Evolutionary conservation across 176 grass and related monocot species (phyloP), one percentile per base, ranked within the genome.

Genomic region (Sorghum bicolor): DNA sequence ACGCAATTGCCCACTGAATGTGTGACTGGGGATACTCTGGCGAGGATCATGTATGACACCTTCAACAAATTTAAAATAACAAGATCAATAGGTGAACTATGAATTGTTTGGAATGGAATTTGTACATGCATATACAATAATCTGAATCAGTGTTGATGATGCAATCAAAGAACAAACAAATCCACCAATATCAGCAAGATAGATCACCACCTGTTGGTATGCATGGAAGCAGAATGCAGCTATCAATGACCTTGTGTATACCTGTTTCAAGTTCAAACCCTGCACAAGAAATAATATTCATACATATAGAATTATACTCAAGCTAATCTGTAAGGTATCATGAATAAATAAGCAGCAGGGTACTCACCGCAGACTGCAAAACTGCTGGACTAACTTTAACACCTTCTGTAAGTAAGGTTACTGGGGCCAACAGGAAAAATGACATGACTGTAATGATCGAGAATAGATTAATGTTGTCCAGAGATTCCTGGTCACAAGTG

Each of bases 1-100:
- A 99, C 93, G 20, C 96, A 99, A 38, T 99, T 99, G n/a, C 91
- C 97, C 16, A 99, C 93, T 4, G 97, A 99, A 41, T 99, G 93
- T 1, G 91, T 96, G 40, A 99, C 97, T n/a, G 97, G 97, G 6
- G 93, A 96, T 48, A 96, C 93, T 77, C 87, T 92, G 13, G 91
- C 78, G 16, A 99, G 84, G 87, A 99, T 94, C 93, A 99, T 99
- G 72, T 99, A 94, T 62, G 93, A 99, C 72, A 96, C 93, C 97
- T 99, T 60, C 22, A 25, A 84, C 11, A 86, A 80, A 80, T 63
- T 37, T 16, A 69, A 50, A 22, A n/a, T 28, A 38, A 13, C 15
- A 69, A 39, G 17, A 89, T 80, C 34, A 57, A 25, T 44, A 30
- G 64, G 77, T 36, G 2, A 24, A 45, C 10, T 24, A 4, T 12